Evolutionary conservation across 768 basidiomycete genomes (phyloP).

Genomic region (Mycena belliarum): DNA sequence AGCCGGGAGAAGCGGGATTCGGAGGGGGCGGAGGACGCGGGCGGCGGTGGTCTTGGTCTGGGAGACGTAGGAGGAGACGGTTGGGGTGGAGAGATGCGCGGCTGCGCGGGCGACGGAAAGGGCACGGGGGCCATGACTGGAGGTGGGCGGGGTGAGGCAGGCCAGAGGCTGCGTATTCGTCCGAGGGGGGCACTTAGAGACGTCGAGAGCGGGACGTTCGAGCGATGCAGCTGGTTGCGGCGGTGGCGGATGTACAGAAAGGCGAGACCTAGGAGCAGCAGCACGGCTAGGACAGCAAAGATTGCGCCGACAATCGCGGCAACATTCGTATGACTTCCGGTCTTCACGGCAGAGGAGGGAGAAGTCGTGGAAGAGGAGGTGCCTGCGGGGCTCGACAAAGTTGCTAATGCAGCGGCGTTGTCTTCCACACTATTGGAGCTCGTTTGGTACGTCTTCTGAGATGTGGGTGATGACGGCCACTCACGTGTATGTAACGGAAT

Average conservation of each 20-base stretch:
- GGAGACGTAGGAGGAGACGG: neutral
- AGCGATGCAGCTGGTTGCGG: constrained; percentile 23
- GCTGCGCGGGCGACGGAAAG: constrained; percentile 7
- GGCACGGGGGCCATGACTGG: constrained; percentile 23
- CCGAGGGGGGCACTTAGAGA: constrained; percentile 1
- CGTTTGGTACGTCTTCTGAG: neutral
- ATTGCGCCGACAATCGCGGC: constrained; percentile 32
- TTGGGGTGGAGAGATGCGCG: neutral
- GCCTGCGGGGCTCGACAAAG: neutral
- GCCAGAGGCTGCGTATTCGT: constrained; percentile 1
- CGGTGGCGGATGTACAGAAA: constrained; percentile 22
- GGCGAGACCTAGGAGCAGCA: constrained; percentile 26
- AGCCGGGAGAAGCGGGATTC: constrained; percentile 18
- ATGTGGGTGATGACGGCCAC: neutral
- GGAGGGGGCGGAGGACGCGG: constrained; percentile 3
- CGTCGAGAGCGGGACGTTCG: constrained; percentile 11
- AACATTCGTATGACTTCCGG: constrained; percentile 1
- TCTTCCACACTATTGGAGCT: neutral
- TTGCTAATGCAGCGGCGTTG: neutral
- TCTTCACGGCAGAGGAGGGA: neutral
- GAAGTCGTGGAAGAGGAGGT: neutral
- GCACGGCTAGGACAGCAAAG: constrained; percentile 26
- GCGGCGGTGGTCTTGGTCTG: neutral
- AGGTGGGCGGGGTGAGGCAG: constrained; percentile 2
- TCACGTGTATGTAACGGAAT: constrained; percentile 20